Evolutionary conservation across 495 filamentous ascomycete species (phyloP).

Genomic region (Penicillium crystallinum): DNA sequence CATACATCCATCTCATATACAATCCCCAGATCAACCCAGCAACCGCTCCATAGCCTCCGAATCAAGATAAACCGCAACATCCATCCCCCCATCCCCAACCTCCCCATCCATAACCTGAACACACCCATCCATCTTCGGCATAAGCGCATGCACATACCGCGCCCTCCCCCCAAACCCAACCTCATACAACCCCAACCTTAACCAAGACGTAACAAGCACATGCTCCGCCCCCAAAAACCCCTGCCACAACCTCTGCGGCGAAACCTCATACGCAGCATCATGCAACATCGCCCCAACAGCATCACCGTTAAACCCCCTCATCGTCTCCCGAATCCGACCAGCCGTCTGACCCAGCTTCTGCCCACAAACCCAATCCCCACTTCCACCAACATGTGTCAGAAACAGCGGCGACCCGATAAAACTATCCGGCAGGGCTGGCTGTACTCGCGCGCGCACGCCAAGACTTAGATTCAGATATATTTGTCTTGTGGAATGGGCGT

Average conservation of each 20-base stretch:
- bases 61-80: slow-evolving; percentile 23
- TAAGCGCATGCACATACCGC: slow-evolving; percentile 21
- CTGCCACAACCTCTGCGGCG: slow-evolving; percentile 33
- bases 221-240: slow-evolving; percentile 28
- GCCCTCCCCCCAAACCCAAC: slow-evolving; percentile 21
- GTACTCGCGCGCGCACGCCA: slow-evolving; percentile 14
- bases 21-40: slow-evolving; percentile 3
- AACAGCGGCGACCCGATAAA: slow-evolving; percentile 25
- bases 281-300: slow-evolving; percentile 23
- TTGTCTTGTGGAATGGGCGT: slow-evolving; percentile 6
- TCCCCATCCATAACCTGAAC: slow-evolving; percentile 23
- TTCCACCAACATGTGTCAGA: slow-evolving; percentile 25
- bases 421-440: slow-evolving; percentile 9
- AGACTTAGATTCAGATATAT: slow-evolving; percentile 24
- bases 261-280: slow-evolving; percentile 23
- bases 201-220: slow-evolving; percentile 30
- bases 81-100: slow-evolving; percentile 19
- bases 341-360: background rate
- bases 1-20: background rate
- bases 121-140: slow-evolving; percentile 25
- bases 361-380: background rate
- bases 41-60: slow-evolving; percentile 25
- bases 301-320: slow-evolving; percentile 14
- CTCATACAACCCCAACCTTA: slow-evolving; percentile 21
- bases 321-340: slow-evolving; percentile 21